A percentile compares a stretch with the other conserved stretches of the same genome.
Conservation (phyloP, 2,329 filamentous ascomycete genomes). For the Xylariaceae sp. region DNA sequence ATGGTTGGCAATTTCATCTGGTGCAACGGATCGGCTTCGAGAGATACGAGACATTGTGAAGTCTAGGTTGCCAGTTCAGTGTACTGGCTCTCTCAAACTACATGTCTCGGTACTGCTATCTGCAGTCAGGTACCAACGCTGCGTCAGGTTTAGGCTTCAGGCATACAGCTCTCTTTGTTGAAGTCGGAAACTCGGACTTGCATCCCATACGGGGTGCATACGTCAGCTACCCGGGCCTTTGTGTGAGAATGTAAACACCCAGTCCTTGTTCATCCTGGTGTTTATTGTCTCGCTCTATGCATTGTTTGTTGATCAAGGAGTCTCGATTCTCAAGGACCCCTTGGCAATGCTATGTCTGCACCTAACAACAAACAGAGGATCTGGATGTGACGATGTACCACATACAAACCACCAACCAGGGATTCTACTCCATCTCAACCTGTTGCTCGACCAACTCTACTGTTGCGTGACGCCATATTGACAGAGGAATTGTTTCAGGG, state of each 20-base stretch:
- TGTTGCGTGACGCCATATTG: neutral
- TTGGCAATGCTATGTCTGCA: neutral
- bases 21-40: neutral
- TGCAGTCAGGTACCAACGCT: neutral
- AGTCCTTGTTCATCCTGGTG: neutral
- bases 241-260: neutral
- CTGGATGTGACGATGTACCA: neutral
- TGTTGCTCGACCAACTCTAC: neutral
- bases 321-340: neutral
- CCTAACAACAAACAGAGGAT: too few relatives aligned
- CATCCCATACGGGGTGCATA: neutral
- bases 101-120: neutral
- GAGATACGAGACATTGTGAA: neutral
- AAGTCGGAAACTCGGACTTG: neutral
- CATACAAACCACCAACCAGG: neutral
- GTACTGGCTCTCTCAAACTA: neutral
- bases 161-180: neutral
- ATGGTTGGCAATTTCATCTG: neutral
- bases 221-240: neutral
- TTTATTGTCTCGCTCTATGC: neutral
- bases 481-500: neutral
- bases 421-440: neutral
- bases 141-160: neutral
- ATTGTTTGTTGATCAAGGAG: neutral
- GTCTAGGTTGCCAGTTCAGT: neutral